Percentiles rank a stretch among this genome's conserved stretches.
These are phyloP conservation scores for Mycena vulgaris DNA, from an alignment of 768 basidiomycete species.

Conservation along the genomic window DNA sequence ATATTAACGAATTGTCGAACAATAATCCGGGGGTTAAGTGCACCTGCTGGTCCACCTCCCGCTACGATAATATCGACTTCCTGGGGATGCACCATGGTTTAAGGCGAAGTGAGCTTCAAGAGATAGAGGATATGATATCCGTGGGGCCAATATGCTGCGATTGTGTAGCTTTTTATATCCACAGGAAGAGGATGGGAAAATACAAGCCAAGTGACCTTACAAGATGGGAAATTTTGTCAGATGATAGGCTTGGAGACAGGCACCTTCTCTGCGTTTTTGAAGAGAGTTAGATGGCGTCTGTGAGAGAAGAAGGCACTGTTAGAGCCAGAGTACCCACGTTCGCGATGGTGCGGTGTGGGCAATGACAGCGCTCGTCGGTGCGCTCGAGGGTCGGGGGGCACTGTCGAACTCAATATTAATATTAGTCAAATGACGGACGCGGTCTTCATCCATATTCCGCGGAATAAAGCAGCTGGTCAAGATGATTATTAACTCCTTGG, in stretches of 20 bases:
- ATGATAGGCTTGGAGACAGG: constrained; percentile 31
- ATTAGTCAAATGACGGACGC: constrained; percentile 18
- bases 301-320: constrained; percentile 32
- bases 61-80: constrained; percentile 82
- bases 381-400: neutral
- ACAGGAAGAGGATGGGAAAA: constrained; percentile 28
- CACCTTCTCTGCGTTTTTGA: constrained; percentile 26
- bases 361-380: neutral
- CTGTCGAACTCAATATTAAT: neutral
- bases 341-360: neutral
- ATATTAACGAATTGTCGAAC: neutral
- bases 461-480: constrained; percentile 19
- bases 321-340: constrained; percentile 34
- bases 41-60: constrained; percentile 79
- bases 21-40: neutral
- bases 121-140: constrained; percentile 17
- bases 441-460: constrained; percentile 21
- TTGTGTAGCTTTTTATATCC: constrained; percentile 29
- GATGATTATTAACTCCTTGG: constrained; percentile 19
- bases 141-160: constrained; percentile 2
- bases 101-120: constrained; percentile 2
- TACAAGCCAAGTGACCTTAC: constrained; percentile 30
- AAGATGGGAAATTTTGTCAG: constrained; percentile 28
- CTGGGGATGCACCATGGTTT: constrained; percentile 68
- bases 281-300: constrained; percentile 21